Conservation (phyloP, 2,329 filamentous ascomycete genomes). For the Coniochaeta hoffmannii region DNA sequence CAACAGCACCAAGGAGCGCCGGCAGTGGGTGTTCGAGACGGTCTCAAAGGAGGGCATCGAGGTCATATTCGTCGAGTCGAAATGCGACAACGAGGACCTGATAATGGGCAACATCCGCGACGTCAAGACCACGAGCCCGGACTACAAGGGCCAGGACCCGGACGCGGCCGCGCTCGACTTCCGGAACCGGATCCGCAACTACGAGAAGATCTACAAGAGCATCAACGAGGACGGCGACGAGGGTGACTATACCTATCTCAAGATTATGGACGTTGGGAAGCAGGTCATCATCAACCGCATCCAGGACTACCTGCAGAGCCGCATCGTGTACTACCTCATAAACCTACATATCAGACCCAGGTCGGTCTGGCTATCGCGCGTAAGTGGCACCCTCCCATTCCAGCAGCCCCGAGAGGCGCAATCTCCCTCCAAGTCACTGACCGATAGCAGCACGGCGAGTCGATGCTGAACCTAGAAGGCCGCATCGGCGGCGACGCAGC, state of each 20-base stretch:
- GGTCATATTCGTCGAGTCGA: constrained; percentile 92
- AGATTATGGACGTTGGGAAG: constrained; percentile 92
- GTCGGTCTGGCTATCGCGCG: constrained; percentile 91
- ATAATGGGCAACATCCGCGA: constrained; percentile 98
- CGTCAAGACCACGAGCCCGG: constrained; percentile 93
- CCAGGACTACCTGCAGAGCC: constrained; percentile 90
- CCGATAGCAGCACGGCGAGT: constrained; percentile 73
- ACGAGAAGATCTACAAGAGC: constrained; percentile 93
- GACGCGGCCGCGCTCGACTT: constrained; percentile 89
- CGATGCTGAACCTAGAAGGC: constrained; percentile 81
- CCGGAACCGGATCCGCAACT: constrained; percentile 88
- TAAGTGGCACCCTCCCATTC: constrained; percentile 36
- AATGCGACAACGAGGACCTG: constrained; percentile 89
- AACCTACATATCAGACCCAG: constrained; percentile 96
- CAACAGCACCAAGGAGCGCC: constrained; percentile 84
- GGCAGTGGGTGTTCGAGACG: constrained; percentile 82
- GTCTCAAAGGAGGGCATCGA: constrained; percentile 73
- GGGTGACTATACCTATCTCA: constrained; percentile 84
- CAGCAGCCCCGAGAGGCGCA: too few relatives aligned
- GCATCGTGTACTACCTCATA: constrained; percentile 97
- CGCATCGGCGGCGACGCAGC: constrained; percentile 89
- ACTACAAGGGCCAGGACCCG: constrained; percentile 90
- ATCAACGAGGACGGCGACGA: constrained; percentile 78
- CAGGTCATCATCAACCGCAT: constrained; percentile 98
- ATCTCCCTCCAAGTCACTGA: constrained; percentile 7